These are phyloP conservation scores for Conticribra weissflogii DNA, from an alignment of 108 stramenopile species.

Conservation along the genomic window DNA sequence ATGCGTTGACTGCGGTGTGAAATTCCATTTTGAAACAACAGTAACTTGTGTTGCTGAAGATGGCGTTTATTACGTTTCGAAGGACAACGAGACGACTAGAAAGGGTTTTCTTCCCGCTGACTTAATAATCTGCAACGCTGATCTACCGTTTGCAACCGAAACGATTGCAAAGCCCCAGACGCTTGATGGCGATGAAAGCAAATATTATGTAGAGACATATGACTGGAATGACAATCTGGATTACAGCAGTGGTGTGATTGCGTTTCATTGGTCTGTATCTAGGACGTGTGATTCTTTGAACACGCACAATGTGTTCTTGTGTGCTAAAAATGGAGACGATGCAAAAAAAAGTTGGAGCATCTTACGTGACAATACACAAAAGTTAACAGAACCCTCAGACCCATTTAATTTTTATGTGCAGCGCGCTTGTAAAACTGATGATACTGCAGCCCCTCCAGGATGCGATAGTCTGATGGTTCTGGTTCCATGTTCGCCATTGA, in stretches of 20 bases:
- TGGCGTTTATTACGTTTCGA: slow-evolving; percentile 51
- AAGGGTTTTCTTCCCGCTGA: slow-evolving; percentile 69
- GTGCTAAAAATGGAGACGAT: slow-evolving; percentile 45
- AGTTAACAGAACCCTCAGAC: no score
- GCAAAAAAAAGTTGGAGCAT: slow-evolving; percentile 71
- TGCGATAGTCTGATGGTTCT: slow-evolving; percentile 89
- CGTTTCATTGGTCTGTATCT: slow-evolving; percentile 89
- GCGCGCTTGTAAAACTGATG: slow-evolving; percentile 74
- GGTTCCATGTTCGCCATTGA: slow-evolving; percentile 66
- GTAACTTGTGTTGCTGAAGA: slow-evolving; percentile 61
- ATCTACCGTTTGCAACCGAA: slow-evolving; percentile 83
- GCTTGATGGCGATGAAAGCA: background rate
- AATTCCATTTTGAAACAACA: slow-evolving; percentile 53
- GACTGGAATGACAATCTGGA: slow-evolving; percentile 80
- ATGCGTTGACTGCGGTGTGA: slow-evolving; percentile 60
- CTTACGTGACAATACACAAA: slow-evolving; percentile 42
- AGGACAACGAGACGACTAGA: slow-evolving; percentile 3
- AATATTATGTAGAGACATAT: slow-evolving; percentile 37
- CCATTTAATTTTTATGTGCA: slow-evolving; percentile 95
- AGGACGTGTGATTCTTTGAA: slow-evolving; percentile 57
- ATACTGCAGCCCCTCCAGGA: slow-evolving; percentile 72
- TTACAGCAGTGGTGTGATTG: slow-evolving; percentile 85
- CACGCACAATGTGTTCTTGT: slow-evolving; percentile 91
- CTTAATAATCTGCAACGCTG: slow-evolving; percentile 87
- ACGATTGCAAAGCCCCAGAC: slow-evolving; percentile 49